These are phyloP conservation scores for Ogataea zsoltii DNA, from an alignment of 805 yeast species.

Conservation along the genomic window DNA sequence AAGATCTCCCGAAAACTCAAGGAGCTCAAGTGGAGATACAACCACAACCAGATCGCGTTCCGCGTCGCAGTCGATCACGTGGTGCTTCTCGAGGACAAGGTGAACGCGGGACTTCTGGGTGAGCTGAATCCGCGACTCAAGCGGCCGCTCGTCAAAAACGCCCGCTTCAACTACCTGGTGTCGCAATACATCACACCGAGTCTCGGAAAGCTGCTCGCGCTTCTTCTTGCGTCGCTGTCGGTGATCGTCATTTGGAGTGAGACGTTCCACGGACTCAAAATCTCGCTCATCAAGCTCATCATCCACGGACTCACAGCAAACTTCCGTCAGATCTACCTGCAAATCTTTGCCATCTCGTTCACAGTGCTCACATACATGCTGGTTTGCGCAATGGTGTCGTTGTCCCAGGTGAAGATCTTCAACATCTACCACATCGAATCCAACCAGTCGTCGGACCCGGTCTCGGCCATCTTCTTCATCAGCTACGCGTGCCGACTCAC, in stretches of 20 bases:
- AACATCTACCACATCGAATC: conserved; percentile 72
- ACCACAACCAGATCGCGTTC: conserved; percentile 61
- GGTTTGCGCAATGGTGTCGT: conserved; percentile 60
- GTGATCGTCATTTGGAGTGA: conserved; percentile 70
- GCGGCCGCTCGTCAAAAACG: conserved; percentile 32
- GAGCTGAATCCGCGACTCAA: conserved; percentile 33
- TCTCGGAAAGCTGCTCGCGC: conserved; percentile 43
- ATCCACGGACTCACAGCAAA: conserved; percentile 26
- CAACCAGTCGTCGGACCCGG: conserved; percentile 68
- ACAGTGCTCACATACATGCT: conserved; percentile 65
- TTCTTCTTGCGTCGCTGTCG: conserved; percentile 45
- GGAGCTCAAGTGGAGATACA: conserved; percentile 48
- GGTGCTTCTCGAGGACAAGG: conserved; percentile 56
- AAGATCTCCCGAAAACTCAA: conserved; percentile 54
- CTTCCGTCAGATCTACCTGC: conserved; percentile 21
- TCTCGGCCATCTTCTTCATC: conserved; percentile 73
- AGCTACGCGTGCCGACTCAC: conserved; percentile 81
- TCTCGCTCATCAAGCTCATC: conserved; percentile 59
- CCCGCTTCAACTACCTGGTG: conserved; percentile 42
- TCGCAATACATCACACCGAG: conserved; percentile 49
- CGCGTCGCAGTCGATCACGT: conserved; percentile 49
- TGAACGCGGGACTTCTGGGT: conserved; percentile 41
- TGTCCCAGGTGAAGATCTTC: conserved; percentile 68
- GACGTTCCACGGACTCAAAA: conserved; percentile 63
- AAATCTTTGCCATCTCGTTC: conserved; percentile 44